Percentiles rank a stretch among this genome's conserved stretches.
These are phyloP conservation scores for Tulasnella sp. DNA, from an alignment of 768 basidiomycete genomes.

Conservation along the genomic window DNA sequence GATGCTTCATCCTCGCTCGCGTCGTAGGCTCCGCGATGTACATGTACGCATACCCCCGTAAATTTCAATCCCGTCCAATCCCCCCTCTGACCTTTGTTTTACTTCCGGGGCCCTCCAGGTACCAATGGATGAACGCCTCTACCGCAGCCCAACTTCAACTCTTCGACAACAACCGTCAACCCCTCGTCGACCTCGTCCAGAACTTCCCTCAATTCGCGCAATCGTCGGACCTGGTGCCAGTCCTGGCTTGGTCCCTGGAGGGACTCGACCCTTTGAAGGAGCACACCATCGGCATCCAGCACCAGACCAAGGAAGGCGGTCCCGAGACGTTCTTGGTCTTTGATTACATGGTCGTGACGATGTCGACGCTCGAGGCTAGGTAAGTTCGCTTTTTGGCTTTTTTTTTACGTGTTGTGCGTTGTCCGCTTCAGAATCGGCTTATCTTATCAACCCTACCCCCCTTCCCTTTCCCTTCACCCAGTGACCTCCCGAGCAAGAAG, in stretches of 20 bases:
- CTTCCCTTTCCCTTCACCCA: no score
- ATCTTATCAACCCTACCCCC: not conserved
- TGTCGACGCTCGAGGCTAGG: not conserved
- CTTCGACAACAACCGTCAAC: not conserved
- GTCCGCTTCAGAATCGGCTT: not conserved
- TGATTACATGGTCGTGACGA: slow-evolving; percentile 25
- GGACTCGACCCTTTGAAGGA: slow-evolving; percentile 19
- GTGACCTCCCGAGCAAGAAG: not conserved
- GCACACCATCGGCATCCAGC: slow-evolving; percentile 31
- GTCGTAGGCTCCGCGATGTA: slow-evolving; percentile 24
- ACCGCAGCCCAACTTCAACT: slow-evolving; percentile 6
- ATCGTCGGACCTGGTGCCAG: not conserved
- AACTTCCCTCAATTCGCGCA: not conserved
- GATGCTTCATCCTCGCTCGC: not conserved
- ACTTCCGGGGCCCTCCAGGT: not conserved
- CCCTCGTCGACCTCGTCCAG: slow-evolving; percentile 17
- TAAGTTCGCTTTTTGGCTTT: not conserved
- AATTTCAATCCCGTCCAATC: slow-evolving; percentile 23
- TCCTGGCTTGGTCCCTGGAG: slow-evolving; percentile 26
- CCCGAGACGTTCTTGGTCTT: not conserved
- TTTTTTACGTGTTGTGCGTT: not conserved
- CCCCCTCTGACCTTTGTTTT: not conserved
- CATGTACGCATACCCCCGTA: not conserved
- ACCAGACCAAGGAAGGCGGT: not conserved
- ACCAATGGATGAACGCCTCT: slow-evolving; percentile 29